These are phyloP conservation scores for Agaricus subrufescens DNA, from an alignment of 768 basidiomycete genomes.

Conservation along the genomic window DNA sequence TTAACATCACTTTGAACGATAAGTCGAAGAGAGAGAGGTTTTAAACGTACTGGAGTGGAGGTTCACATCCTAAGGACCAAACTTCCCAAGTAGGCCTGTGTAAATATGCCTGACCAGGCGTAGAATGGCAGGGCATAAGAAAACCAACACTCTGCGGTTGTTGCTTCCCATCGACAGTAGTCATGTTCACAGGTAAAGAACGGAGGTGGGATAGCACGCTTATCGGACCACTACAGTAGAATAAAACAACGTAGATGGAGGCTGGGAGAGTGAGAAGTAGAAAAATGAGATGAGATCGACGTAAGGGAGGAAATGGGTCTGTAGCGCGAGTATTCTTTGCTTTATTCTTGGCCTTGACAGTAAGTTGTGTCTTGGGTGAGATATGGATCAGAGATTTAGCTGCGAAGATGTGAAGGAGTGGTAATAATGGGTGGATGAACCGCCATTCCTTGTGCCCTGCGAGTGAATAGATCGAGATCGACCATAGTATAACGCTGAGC, in stretches of 20 bases:
- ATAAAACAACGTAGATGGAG: conserved; percentile 63
- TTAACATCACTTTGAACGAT: conserved; percentile 8
- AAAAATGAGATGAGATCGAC: conserved; percentile 28
- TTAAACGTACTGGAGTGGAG: conserved; percentile 70
- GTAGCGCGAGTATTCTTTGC: background rate
- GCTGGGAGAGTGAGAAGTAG: conserved; percentile 55
- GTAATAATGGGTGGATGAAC: conserved; percentile 89
- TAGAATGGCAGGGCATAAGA: conserved; percentile 96
- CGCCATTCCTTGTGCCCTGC: conserved; percentile 97
- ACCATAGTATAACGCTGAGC: conserved; percentile 53
- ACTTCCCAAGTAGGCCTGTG: conserved; percentile 60
- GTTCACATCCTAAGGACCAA: conserved; percentile 93
- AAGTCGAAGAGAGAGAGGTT: background rate
- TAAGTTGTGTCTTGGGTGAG: conserved; percentile 14
- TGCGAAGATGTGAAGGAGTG: conserved; percentile 76
- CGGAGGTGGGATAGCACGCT: conserved; percentile 68
- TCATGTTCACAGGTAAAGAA: conserved; percentile 40
- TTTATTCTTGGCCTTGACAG: background rate
- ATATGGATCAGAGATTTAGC: conserved; percentile 63
- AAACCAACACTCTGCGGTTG: conserved; percentile 53
- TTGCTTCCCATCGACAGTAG: conserved; percentile 23
- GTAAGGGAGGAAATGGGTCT: conserved; percentile 26
- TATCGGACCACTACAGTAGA: conserved; percentile 80
- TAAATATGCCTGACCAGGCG: conserved; percentile 85
- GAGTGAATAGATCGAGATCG: conserved; percentile 65